Base-by-base conservation (phyloP, 1,284 basidiomycete species). In the Trichosporon sp. region DNA sequence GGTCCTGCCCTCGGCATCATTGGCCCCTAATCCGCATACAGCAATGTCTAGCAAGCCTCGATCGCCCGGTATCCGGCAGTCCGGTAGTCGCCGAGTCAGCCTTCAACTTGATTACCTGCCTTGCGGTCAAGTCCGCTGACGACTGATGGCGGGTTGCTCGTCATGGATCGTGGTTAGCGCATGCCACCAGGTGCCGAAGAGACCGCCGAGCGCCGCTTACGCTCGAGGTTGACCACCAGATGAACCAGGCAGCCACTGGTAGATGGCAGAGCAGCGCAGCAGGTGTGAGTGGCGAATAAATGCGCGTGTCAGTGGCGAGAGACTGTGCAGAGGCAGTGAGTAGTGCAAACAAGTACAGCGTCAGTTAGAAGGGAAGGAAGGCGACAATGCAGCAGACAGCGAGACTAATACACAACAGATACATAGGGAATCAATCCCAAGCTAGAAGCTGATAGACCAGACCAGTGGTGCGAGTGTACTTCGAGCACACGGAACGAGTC, bases 341-440 rank as follows among this genome's bases (percentile, higher is more conserved):
- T 26, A 26, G 26, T 26, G 26, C 26, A 26, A 26, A 26, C 26
- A 26, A 26, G 26, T 26, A 26, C 26, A 1, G 26, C 48, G 48
- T 6, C 48, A 19, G 48, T 51, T 16, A n/a, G 4, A 2, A 51
- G 48, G n/a, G 48, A 7, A 51, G n/a, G n/a, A 54, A 54, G 8
- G 51, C 51, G 26, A 16, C 51, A 11, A 19, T 54, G 51, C 51
- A 54, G 51, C 51, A 21, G 16, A 16, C 21, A 54, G 51, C 51
- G 19, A 16, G 16, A 19, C 51, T 54, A 54, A 26, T 54, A 54
- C 51, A 54, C 51, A 35, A 35, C 59, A 63, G 16, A 37, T 63
- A 63, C 31, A 35, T 35, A 5, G 59, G 59, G 59, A 63, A 16
- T 63, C 59, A 63, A 63, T 63, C 59, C 59, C 59, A 54, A 54